Conservation (phyloP, 2,329 filamentous ascomycete genomes). For the Beauveria medogensis region DNA sequence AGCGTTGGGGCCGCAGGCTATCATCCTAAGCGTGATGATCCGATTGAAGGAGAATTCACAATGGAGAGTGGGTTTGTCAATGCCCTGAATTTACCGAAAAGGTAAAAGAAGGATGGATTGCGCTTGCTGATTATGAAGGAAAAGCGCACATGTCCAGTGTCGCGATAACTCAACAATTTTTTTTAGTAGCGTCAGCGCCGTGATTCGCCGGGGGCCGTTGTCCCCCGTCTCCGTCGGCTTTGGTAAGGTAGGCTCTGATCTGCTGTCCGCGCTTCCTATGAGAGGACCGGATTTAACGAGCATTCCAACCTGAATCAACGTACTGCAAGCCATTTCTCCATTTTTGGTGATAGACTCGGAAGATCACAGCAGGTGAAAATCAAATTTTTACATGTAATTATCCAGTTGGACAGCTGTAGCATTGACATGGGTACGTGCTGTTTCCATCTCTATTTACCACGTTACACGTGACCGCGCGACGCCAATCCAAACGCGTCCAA, state of each 20-base stretch:
- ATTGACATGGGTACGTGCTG: not conserved
- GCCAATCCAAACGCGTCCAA: not conserved
- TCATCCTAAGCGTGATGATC: constrained; percentile 2
- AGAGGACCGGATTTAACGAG: too few species aligned
- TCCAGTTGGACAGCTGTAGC: not conserved
- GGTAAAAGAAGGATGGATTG: not conserved
- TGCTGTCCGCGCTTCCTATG: not conserved
- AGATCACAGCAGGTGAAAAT: too few species aligned
- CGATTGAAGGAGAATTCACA: not conserved
- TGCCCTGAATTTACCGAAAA: not conserved
- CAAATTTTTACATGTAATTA: too few species aligned
- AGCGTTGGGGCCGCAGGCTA: not conserved
- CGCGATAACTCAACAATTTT: constrained; percentile 13
- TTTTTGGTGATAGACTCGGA: too few species aligned
- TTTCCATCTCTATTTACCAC: not conserved
- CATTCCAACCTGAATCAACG: too few species aligned
- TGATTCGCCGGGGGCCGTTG: constrained; percentile 16
- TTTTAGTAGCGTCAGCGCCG: constrained; percentile 9
- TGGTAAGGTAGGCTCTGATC: not conserved
- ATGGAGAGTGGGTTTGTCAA: not conserved
- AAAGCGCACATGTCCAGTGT: not conserved
- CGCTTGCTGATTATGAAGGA: not conserved
- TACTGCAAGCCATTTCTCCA: too few species aligned
- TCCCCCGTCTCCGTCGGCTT: constrained; percentile 7
- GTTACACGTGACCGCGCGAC: constrained; percentile 26